phyloP scores from a whole-genome alignment of 768 basidiomycete genomes.

The Russula vinacea region DNA sequence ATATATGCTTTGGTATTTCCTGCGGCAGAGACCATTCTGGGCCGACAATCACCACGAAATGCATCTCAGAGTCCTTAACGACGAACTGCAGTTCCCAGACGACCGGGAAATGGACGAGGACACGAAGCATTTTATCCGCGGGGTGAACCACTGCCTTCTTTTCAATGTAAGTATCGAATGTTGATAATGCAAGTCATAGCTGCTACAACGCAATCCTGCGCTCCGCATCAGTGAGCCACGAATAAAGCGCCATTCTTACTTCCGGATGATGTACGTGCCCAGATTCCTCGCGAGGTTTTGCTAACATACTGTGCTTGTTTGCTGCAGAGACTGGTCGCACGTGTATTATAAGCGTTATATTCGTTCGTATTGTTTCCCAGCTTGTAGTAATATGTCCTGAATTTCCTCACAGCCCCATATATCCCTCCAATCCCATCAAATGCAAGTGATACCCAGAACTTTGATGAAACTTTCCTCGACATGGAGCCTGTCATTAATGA shows the following conservation, averaged over 20 bases:
- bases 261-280: slow-evolving; percentile 66
- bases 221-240: slow-evolving; percentile 89
- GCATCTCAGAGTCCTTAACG: slow-evolving; percentile 90
- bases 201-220: slow-evolving; percentile 89
- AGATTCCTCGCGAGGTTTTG: slow-evolving; percentile 42
- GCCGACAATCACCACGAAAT: slow-evolving; percentile 91
- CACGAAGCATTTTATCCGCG: slow-evolving; percentile 92
- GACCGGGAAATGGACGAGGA: slow-evolving; percentile 91
- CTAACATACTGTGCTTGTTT: slow-evolving; percentile 24
- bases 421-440: slow-evolving; percentile 87
- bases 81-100: slow-evolving; percentile 85
- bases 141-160: slow-evolving; percentile 51
- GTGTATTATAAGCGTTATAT: slow-evolving; percentile 94
- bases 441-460: slow-evolving; percentile 95
- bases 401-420: slow-evolving; percentile 65
- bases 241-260: slow-evolving; percentile 93
- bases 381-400: slow-evolving; percentile 19
- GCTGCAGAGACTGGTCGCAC: slow-evolving; percentile 82
- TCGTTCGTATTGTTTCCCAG: slow-evolving; percentile 50
- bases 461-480: slow-evolving; percentile 94
- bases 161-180: background rate
- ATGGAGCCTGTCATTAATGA: slow-evolving; percentile 92
- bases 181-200: slow-evolving; percentile 37
- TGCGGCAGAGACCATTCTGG: slow-evolving; percentile 80
- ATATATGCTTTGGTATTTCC: slow-evolving; percentile 15